Evolutionary conservation across 306 rosid species (phyloP).

Genomic region (Castanopsis chinensis): DNA sequence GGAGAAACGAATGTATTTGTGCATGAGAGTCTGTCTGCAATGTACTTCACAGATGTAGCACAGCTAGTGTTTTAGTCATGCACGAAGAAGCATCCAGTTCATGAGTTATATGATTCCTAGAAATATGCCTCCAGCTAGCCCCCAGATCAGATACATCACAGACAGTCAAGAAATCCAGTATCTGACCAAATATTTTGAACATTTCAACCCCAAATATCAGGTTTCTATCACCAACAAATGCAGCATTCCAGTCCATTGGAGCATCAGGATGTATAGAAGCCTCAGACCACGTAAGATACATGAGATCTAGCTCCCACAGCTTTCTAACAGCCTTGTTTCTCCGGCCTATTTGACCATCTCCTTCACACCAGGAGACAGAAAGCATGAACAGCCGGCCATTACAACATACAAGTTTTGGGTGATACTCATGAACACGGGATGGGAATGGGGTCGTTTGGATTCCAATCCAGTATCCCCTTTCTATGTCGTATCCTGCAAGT

Average conservation of each 20-base stretch:
- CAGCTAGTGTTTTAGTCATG: constrained; percentile 83
- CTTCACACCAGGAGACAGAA: constrained; percentile 98
- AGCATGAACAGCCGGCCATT: constrained; percentile 76
- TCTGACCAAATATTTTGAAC: constrained; percentile 99
- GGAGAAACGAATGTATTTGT: constrained; percentile 12
- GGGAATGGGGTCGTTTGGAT: constrained; percentile 77
- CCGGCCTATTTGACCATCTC: constrained; percentile 89
- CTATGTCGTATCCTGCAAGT: constrained; percentile 83
- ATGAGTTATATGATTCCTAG: constrained; percentile 76
- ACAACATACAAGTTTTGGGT: constrained; percentile 81
- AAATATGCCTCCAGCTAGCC: constrained; percentile 80
- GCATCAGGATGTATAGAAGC: constrained; percentile 97
- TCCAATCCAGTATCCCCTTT: constrained; percentile 77
- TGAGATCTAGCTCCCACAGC: constrained; percentile 90
- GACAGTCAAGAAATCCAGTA: constrained; percentile 82
- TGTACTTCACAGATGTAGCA: constrained; percentile 64
- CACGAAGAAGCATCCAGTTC: constrained; percentile 95
- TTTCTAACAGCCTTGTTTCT: constrained; percentile 97
- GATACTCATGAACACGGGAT: constrained; percentile 75
- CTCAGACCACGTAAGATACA: constrained; percentile 78
- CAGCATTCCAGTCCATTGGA: constrained; percentile 99
- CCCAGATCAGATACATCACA: constrained; percentile 64
- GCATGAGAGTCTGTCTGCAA: constrained; percentile 13
- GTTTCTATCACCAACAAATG: constrained; percentile 69
- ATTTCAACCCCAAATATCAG: constrained; percentile 89